These are phyloP conservation scores for Phyllosticta citribraziliensis DNA, from an alignment of 2,329 filamentous ascomycete species.

Conservation along the genomic window DNA sequence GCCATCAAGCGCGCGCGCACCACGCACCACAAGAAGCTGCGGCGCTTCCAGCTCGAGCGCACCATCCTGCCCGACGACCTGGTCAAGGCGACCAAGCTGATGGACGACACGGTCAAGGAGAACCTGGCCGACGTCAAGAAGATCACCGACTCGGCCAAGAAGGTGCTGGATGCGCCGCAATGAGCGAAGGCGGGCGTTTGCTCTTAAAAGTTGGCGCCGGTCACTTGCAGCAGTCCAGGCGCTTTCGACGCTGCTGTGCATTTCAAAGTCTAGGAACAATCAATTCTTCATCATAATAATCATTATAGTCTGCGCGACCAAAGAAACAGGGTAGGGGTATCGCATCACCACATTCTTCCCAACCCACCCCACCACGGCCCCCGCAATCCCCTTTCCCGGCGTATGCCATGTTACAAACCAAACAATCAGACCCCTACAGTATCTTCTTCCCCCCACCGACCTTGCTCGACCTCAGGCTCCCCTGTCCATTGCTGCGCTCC, in stretches of 20 bases:
- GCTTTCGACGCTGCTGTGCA: background rate
- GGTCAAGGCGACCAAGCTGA: constrained; percentile 37
- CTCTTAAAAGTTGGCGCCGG: background rate
- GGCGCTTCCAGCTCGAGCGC: constrained; percentile 33
- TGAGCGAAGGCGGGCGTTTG: background rate
- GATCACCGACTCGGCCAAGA: constrained; percentile 39
- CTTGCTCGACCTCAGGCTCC: background rate
- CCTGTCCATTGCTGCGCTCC: background rate
- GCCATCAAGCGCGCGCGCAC: constrained; percentile 34
- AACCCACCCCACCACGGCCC: background rate
- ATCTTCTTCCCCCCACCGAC: background rate
- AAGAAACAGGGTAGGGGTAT: background rate
- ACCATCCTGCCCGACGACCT: constrained; percentile 38
- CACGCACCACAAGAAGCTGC: constrained; percentile 40
- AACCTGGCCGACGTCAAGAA: constrained; percentile 39
- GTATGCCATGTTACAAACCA: too few relatives aligned
- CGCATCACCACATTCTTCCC: background rate
- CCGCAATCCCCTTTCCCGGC: background rate
- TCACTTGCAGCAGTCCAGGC: background rate
- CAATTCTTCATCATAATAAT: background rate
- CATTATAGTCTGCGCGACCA: background rate
- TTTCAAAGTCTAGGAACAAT: background rate
- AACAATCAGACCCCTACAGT: too few relatives aligned
- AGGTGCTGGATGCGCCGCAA: constrained; percentile 31
- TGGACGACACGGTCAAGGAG: constrained; percentile 44